Conservation (phyloP, 352 stramenopile species). For the Labyrinthula sp. region DNA sequence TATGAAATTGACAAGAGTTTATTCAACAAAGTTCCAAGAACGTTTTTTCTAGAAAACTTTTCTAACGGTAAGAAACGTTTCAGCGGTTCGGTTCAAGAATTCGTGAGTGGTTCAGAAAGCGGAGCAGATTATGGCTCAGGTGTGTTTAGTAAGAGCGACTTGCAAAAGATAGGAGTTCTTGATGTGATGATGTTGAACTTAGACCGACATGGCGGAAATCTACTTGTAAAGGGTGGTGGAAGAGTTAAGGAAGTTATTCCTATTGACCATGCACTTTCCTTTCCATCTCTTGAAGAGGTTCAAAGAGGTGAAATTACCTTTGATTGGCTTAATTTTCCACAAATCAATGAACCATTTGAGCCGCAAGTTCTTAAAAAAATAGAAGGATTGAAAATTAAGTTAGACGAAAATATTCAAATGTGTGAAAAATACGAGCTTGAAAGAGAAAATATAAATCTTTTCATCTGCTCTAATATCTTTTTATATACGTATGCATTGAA, state of each 20-base stretch:
- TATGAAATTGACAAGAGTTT: too few relatives aligned
- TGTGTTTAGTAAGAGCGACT: slow-evolving; percentile 46
- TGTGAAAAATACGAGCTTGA: too few relatives aligned
- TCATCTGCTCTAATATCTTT: too few relatives aligned
- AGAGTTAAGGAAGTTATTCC: slow-evolving; percentile 36
- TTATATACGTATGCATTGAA: slow-evolving; percentile 52
- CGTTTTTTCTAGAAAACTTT: too few relatives aligned
- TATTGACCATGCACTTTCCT: slow-evolving; percentile 51
- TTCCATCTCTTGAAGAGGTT: slow-evolving; percentile 45
- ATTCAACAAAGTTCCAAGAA: too few relatives aligned
- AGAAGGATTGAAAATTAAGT: slow-evolving; percentile 42
- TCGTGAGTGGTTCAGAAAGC: slow-evolving; percentile 47
- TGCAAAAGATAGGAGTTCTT: slow-evolving; percentile 53
- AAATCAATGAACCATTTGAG: slow-evolving; percentile 59
- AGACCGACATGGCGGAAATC: slow-evolving; percentile 53
- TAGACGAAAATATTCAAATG: slow-evolving; percentile 53
- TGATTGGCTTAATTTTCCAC: slow-evolving; percentile 60
- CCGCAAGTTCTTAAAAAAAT: slow-evolving; percentile 50
- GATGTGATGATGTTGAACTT: slow-evolving; percentile 60
- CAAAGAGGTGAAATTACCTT: slow-evolving; percentile 53
- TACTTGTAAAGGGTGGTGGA: slow-evolving; percentile 36
- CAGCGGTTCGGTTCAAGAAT: slow-evolving; percentile 50
- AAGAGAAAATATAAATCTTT: too few relatives aligned
- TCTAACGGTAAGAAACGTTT: slow-evolving; percentile 26
- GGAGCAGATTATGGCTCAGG: slow-evolving; percentile 45